These are phyloP conservation scores for Chenopodium quinoa DNA, from an alignment of 148 eudicot genomes.

Conservation along the genomic window DNA sequence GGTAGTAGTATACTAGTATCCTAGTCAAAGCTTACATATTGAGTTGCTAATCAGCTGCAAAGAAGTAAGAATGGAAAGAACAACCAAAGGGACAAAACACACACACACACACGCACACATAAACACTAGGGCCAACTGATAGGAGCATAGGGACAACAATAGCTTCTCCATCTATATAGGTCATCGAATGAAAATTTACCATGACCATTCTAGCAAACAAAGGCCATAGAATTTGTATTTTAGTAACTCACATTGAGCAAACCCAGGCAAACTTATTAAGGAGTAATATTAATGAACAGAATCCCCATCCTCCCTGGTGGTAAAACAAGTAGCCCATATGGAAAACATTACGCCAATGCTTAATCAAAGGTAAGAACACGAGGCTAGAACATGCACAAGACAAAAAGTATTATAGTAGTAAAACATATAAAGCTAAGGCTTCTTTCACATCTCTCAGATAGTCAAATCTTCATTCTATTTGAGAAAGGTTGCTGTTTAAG, in stretches of 20 bases:
- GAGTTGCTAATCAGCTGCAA: background rate
- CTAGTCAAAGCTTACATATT: background rate
- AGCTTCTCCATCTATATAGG: background rate
- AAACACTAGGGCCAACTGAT: background rate
- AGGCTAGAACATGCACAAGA: slow-evolving; percentile 1
- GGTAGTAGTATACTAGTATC: background rate
- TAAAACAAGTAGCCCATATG: background rate
- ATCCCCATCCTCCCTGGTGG: background rate
- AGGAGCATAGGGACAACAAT: background rate
- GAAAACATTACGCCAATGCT: background rate
- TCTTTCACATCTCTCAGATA: background rate
- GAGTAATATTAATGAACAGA: background rate
- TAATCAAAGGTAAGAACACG: background rate
- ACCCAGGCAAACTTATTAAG: background rate
- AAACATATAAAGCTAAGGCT: background rate
- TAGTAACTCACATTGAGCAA: background rate
- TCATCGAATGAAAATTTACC: background rate
- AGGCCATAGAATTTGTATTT: background rate
- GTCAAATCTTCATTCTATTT: background rate
- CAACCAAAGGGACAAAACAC: too few species aligned
- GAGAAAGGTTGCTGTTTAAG: background rate
- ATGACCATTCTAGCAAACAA: background rate
- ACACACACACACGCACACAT: background rate
- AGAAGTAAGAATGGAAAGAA: background rate
- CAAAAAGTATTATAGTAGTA: background rate